A percentile compares a stretch with the other conserved stretches of the same genome.
phyloP scores from a whole-genome alignment of 2,329 filamentous ascomycete genomes.

The Ascochyta koolunga region DNA sequence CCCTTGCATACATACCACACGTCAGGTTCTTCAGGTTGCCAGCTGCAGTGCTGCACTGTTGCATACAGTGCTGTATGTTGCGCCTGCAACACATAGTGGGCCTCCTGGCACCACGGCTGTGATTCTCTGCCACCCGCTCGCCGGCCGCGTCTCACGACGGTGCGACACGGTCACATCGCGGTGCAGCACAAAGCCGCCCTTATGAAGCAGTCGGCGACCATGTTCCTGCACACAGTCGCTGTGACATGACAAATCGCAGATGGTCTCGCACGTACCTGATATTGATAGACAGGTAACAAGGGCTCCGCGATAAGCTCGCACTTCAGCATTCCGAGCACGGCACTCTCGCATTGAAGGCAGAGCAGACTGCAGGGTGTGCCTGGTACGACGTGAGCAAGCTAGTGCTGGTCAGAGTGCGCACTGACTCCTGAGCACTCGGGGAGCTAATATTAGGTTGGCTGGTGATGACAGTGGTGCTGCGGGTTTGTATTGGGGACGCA shows the following conservation, averaged over 20 bases:
- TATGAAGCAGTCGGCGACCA: conserved; percentile 4
- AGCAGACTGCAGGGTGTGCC: conserved; percentile 2
- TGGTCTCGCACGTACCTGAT: conserved; percentile 3
- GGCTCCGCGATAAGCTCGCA: not conserved
- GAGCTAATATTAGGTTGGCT: conserved; percentile 15
- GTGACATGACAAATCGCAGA: conserved; percentile 11
- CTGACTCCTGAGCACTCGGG: not conserved
- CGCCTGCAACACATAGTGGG: not conserved
- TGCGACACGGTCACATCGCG: not conserved
- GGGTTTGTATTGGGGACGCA: conserved; percentile 3
- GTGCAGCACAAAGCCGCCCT: not conserved
- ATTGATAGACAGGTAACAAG: not conserved
- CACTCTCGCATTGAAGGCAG: not conserved
- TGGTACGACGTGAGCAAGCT: conserved; percentile 9
- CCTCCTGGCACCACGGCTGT: conserved; percentile 7
- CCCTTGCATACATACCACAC: not conserved
- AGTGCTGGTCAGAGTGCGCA: conserved; percentile 11
- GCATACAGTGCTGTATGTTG: not conserved
- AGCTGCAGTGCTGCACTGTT: not conserved
- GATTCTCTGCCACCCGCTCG: not conserved
- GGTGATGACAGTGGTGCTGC: not conserved
- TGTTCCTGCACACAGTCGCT: not conserved
- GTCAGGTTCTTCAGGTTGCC: not conserved
- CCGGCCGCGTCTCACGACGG: not conserved
- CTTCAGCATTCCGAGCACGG: not conserved